Evolutionary conservation across 73 alveolate species (phyloP).

Genomic region (Tetrahymena elliotti): DNA sequence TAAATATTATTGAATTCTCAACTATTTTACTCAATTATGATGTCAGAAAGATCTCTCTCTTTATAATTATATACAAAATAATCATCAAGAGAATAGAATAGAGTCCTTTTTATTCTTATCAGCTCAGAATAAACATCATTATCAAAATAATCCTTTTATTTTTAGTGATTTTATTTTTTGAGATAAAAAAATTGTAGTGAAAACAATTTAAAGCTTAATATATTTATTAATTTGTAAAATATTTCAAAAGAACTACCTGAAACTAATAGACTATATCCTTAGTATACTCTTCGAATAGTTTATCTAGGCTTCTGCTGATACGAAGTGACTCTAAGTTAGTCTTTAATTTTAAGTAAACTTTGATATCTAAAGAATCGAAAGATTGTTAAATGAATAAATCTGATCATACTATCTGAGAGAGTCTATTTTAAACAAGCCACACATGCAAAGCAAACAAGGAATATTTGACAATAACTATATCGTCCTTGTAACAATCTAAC

Average conservation of each 20-base stretch:
- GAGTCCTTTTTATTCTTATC: neutral
- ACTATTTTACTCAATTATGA: neutral
- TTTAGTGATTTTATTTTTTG: neutral
- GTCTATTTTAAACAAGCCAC: neutral
- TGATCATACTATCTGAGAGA: neutral
- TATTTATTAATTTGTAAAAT: neutral
- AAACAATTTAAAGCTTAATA: too few relatives aligned
- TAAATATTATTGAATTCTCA: too few relatives aligned
- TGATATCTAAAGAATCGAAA: neutral
- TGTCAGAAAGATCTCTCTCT: neutral
- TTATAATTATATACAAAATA: neutral
- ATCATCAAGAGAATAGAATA: neutral
- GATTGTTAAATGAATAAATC: neutral
- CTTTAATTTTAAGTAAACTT: neutral
- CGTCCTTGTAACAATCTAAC: neutral
- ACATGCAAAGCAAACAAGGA: neutral
- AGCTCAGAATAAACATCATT: neutral
- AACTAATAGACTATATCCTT: neutral
- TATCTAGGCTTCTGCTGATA: neutral
- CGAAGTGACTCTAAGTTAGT: neutral
- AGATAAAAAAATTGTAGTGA: neutral
- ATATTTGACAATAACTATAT: neutral
- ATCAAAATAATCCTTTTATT: neutral
- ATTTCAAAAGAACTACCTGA: neutral
- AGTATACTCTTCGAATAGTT: neutral